These are phyloP conservation scores for Juncus inflexus DNA, from an alignment of 176 grass and related monocot species.

Conservation along the genomic window DNA sequence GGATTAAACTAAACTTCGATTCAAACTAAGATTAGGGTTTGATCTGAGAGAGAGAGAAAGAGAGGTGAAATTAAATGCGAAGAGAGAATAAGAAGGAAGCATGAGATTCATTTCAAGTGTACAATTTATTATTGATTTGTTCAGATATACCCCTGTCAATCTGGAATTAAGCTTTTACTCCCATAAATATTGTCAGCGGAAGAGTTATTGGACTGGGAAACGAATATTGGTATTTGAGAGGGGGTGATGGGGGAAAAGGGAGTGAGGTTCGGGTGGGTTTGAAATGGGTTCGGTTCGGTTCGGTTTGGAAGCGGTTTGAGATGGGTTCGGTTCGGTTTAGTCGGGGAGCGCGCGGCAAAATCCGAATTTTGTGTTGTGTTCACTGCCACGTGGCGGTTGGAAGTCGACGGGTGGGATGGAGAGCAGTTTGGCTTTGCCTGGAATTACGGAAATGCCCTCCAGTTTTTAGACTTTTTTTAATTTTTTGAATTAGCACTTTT, in stretches of 20 bases:
- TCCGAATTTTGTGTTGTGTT: constrained; percentile 27
- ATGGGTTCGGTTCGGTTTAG: constrained; percentile 14
- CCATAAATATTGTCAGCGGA: neutral
- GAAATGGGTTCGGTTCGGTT: constrained; percentile 28
- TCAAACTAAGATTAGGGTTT: neutral
- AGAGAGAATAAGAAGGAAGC: neutral
- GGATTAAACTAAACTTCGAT: neutral
- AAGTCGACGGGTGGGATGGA: neutral
- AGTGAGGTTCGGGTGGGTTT: constrained; percentile 20
- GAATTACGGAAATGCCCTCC: no score
- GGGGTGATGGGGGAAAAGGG: neutral
- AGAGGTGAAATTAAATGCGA: constrained; percentile 4
- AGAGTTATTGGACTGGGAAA: neutral
- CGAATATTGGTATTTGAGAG: neutral
- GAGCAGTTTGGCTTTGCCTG: neutral
- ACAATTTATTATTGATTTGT: no score
- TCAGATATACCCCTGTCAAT: no score
- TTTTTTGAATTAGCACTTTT: no score
- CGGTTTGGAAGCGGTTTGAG: constrained; percentile 26
- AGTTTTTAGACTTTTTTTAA: no score
- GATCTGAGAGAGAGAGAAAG: neutral
- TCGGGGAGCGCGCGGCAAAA: constrained; percentile 43
- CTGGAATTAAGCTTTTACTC: no score
- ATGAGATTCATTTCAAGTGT: no score
- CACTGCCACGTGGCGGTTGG: neutral